Percentiles rank a stretch among this genome's conserved stretches.
These are phyloP conservation scores for Pleurotus pulmonarius DNA, from an alignment of 768 basidiomycete genomes.

Conservation along the genomic window DNA sequence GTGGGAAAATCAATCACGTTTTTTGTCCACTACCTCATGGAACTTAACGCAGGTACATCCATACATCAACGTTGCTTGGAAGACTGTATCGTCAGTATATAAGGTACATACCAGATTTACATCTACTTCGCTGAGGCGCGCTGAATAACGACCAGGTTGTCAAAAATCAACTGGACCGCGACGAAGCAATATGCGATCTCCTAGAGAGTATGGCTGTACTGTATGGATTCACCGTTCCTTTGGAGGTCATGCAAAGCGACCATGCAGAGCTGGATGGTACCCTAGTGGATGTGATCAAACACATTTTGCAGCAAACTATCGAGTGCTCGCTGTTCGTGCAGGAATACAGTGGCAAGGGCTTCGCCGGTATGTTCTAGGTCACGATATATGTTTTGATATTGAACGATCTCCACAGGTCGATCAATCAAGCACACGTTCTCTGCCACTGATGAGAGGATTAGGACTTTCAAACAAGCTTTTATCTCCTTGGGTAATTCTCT, in stretches of 20 bases:
- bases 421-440: conserved; percentile 1
- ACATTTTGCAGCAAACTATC: conserved; percentile 26
- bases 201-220: conserved; percentile 23
- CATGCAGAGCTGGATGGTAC: conserved; percentile 20
- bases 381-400: too few species aligned
- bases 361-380: conserved; percentile 20
- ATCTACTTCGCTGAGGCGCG: neutral
- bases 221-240: conserved; percentile 25
- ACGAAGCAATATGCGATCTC: conserved; percentile 22
- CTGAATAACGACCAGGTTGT: conserved; percentile 17
- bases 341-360: conserved; percentile 30
- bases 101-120: neutral
- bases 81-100: conserved; percentile 8
- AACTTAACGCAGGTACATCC: conserved; percentile 8
- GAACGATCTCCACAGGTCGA: too few species aligned
- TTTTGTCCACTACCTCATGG: neutral
- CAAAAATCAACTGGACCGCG: conserved; percentile 22
- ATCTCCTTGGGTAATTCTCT: neutral
- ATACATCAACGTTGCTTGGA: conserved; percentile 9
- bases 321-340: conserved; percentile 33
- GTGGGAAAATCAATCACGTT: neutral
- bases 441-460: neutral
- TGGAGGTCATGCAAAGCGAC: conserved; percentile 22
- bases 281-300: conserved; percentile 14
- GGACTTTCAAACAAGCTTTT: neutral